Evolutionary conservation across 2,329 filamentous ascomycete genomes (phyloP), one percentile per base, ranked within the genome.

Genomic region (Colletotrichum sp.): DNA sequence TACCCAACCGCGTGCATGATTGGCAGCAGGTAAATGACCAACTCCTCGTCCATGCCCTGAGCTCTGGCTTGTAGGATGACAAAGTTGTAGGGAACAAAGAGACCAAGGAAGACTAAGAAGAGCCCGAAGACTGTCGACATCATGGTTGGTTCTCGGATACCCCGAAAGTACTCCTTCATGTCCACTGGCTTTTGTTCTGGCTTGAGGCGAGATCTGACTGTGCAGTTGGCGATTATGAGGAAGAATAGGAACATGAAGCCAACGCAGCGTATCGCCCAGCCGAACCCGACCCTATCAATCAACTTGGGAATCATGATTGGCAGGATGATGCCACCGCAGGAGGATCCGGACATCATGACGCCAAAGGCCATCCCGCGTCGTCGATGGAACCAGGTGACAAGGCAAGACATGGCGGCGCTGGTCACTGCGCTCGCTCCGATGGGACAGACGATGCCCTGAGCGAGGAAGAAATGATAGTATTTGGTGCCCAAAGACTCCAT

Each of bases 251-350:
- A 86, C 70, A 88, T 79, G 76, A 88, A 87, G 1, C 84, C 86
- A 69, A 87, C 80, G n/a, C 81, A 81, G 62, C 87, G 84, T 68
- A 89, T 86, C 73, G 86, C 84, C 87, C 87, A 89, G 11, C 82
- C 82, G 74, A 86, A 87, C 0, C 86, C 86, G 29, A 86, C 79
- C 2, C 66, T 21, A 27, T 85, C 84, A 43, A 89, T 87, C 75
- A 93, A 83, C 73, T 90, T 84, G 69, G 90, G 82, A 66, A 85
- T 87, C 73, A 94, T 86, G 74, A 94, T 91, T 58, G 93, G 82
- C 70, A 94, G 90, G 9, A 90, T 84, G 65, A 87, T 83, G 33
- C 90, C 90, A 2, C 90, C 90, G 6, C 90, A 77, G 6, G 87
- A 89, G 0, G 87, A 88, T 4, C 90, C 90, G 0, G 87, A 84